Evolutionary conservation across 2,329 filamentous ascomycete genomes (phyloP).

Genomic region (Talaromyces sp.): DNA sequence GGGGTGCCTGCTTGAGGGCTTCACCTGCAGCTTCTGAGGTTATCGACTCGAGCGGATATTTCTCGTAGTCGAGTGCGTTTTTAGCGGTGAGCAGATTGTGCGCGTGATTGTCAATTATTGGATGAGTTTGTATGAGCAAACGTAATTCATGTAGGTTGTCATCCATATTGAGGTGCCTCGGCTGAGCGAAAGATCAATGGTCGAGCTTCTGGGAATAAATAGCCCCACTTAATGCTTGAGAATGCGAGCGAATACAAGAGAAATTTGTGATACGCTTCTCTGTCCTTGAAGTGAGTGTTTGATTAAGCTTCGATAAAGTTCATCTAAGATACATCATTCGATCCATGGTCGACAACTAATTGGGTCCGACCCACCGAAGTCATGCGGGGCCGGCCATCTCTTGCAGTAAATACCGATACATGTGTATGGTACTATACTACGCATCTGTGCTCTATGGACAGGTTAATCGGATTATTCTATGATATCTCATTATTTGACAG

Average conservation of each 20-base stretch:
- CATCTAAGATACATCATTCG: not conserved
- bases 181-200: not conserved
- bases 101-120: conserved; percentile 49
- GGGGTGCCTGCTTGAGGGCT: conserved; percentile 60
- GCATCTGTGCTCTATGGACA: not conserved
- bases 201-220: not conserved
- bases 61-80: conserved; percentile 31
- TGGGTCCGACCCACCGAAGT: not conserved
- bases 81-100: conserved; percentile 42
- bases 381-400: not conserved
- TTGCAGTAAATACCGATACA: not conserved
- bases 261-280: not conserved
- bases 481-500: no score
- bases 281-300: not conserved
- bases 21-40: conserved; percentile 69
- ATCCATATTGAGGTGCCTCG: not conserved
- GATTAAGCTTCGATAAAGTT: conserved; percentile 1
- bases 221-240: no score
- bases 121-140: conserved; percentile 36
- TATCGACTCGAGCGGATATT: conserved; percentile 57
- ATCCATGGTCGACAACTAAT: not conserved
- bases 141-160: conserved; percentile 29
- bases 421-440: not conserved
- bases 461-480: not conserved
- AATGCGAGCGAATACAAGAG: not conserved